These are phyloP conservation scores for Pseudogymnoascus sp. DNA, from an alignment of 2,329 filamentous ascomycete genomes.

Conservation along the genomic window DNA sequence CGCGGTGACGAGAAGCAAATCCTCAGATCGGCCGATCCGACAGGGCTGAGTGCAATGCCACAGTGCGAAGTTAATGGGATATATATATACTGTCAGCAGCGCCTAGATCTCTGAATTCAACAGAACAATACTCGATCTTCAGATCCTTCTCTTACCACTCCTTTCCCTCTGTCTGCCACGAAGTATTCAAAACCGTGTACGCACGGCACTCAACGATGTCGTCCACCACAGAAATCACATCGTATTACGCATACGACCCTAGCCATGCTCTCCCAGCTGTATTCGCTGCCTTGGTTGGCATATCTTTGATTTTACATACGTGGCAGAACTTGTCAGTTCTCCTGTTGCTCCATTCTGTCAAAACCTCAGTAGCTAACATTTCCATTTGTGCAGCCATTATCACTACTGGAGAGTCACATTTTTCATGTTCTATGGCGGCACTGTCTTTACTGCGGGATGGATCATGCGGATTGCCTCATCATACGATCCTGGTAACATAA, in stretches of 20 bases:
- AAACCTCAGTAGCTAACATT: neutral
- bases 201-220: neutral
- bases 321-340: conserved; percentile 28
- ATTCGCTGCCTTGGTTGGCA: conserved; percentile 26
- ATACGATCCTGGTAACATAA: conserved; percentile 22
- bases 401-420: conserved; percentile 30
- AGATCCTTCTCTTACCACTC: neutral
- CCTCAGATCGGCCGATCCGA: neutral
- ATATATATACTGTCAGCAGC: neutral
- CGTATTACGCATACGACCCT: conserved; percentile 25
- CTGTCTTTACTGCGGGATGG: conserved; percentile 31
- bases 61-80: too few species aligned
- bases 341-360: neutral
- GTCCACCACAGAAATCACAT: neutral
- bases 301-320: conserved; percentile 25
- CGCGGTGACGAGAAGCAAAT: neutral
- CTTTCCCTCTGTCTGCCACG: neutral
- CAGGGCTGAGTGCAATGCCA: neutral
- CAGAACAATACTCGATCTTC: neutral
- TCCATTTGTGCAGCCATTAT: conserved; percentile 19
- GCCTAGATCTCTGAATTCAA: neutral
- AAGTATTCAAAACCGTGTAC: neutral
- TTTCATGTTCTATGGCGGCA: conserved; percentile 29
- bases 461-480: conserved; percentile 27
- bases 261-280: conserved; percentile 27